These are phyloP conservation scores for Linnemannia schmuckeri DNA, from an alignment of 192 early-diverging fungal genomes.

Conservation along the genomic window DNA sequence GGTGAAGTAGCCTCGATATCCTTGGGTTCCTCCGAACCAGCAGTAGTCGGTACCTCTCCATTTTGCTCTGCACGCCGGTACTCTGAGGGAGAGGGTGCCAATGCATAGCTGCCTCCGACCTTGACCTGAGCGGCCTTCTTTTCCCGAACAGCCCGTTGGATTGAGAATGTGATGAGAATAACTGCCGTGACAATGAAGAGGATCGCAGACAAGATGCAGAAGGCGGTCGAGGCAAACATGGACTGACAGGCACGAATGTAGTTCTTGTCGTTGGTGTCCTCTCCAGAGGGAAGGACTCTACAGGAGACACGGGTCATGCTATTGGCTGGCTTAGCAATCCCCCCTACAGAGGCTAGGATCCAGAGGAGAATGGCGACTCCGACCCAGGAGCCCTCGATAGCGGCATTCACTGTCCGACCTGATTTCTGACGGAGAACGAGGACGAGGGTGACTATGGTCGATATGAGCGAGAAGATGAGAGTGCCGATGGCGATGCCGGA, in stretches of 20 bases:
- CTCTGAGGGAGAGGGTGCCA: slow-evolving; percentile 48
- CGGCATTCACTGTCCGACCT: slow-evolving; percentile 37
- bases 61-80: slow-evolving; percentile 36
- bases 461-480: slow-evolving; percentile 37
- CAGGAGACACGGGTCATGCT: slow-evolving; percentile 34
- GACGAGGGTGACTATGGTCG: slow-evolving; percentile 29
- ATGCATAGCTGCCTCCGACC: slow-evolving; percentile 34
- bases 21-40: slow-evolving; percentile 28
- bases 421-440: slow-evolving; percentile 44
- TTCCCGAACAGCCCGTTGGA: slow-evolving; percentile 36
- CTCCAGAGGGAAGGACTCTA: slow-evolving; percentile 42
- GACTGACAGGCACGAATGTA: slow-evolving; percentile 50
- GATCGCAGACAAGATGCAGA: slow-evolving; percentile 37
- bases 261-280: slow-evolving; percentile 43
- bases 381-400: slow-evolving; percentile 45
- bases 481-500: slow-evolving; percentile 41
- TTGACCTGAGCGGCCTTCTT: slow-evolving; percentile 46
- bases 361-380: slow-evolving; percentile 42
- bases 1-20: slow-evolving; percentile 30
- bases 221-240: slow-evolving; percentile 53
- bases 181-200: slow-evolving; percentile 46
- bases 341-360: slow-evolving; percentile 43
- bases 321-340: slow-evolving; percentile 53
- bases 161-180: slow-evolving; percentile 31
- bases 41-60: not conserved